phyloP scores from a whole-genome alignment of 805 yeast species.

The Ogataea pini region DNA sequence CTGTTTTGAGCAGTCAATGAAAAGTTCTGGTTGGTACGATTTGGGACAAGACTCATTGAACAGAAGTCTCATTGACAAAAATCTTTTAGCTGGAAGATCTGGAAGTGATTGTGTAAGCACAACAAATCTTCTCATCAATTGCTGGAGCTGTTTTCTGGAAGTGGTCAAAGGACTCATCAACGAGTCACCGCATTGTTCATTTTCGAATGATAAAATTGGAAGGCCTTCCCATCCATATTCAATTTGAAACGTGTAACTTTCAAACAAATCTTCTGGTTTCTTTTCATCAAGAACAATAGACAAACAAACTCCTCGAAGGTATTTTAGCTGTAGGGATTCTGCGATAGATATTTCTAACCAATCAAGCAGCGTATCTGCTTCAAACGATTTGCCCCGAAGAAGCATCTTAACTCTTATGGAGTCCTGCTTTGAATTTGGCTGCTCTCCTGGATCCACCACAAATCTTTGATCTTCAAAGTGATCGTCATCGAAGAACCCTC shows the following conservation, averaged over 20 bases:
- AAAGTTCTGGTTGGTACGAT: slow-evolving; percentile 47
- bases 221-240: slow-evolving; percentile 38
- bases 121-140: slow-evolving; percentile 51
- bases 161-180: slow-evolving; percentile 30
- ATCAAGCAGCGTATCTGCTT: slow-evolving; percentile 49
- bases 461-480: slow-evolving; percentile 51
- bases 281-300: slow-evolving; percentile 45
- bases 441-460: slow-evolving; percentile 34
- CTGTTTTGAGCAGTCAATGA: slow-evolving; percentile 38
- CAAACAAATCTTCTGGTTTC: slow-evolving; percentile 45
- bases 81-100: slow-evolving; percentile 49
- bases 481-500: slow-evolving; percentile 59
- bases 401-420: slow-evolving; percentile 51
- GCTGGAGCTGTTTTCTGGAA: slow-evolving; percentile 48
- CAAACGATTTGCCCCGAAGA: slow-evolving; percentile 44
- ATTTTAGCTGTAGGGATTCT: slow-evolving; percentile 44
- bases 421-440: slow-evolving; percentile 15
- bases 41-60: slow-evolving; percentile 49
- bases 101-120: slow-evolving; percentile 55
- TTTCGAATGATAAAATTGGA: slow-evolving; percentile 26
- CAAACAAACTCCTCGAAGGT: slow-evolving; percentile 46
- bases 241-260: slow-evolving; percentile 52
- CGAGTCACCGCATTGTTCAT: slow-evolving; percentile 19
- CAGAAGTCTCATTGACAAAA: slow-evolving; percentile 47
- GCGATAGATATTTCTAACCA: slow-evolving; percentile 56